Evolutionary conservation across 2,329 filamentous ascomycete species (phyloP).

Genomic region (Leptosphaerulina australis): DNA sequence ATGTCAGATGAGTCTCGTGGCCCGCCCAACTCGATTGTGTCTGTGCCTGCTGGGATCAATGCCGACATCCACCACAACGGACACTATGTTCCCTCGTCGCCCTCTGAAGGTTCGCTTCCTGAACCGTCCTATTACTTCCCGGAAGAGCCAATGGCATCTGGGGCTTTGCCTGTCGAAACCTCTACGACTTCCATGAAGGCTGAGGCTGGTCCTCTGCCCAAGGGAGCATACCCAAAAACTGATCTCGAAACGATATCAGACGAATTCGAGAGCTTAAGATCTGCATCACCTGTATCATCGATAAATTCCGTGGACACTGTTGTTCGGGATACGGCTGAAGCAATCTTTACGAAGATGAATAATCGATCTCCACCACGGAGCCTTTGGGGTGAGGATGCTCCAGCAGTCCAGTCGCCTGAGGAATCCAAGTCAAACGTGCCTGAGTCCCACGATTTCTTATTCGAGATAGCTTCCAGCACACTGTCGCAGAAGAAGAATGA

Average conservation of each 20-base stretch:
- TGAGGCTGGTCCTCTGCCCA: conserved; percentile 12
- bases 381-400: conserved; percentile 23
- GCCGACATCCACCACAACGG: conserved; percentile 16
- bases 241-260: conserved; percentile 16
- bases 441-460: conserved; percentile 39
- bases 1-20: conserved; percentile 34
- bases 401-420: conserved; percentile 19
- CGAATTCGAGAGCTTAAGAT: conserved; percentile 14
- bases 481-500: conserved; percentile 19
- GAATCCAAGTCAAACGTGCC: conserved; percentile 25
- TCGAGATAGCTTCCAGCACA: conserved; percentile 20
- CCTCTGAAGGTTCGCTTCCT: conserved; percentile 32
- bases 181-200: background rate
- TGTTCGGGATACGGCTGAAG: conserved; percentile 36
- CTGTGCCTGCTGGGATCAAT: conserved; percentile 18
- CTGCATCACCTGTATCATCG: conserved; percentile 32
- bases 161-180: conserved; percentile 19
- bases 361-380: conserved; percentile 25
- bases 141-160: conserved; percentile 26
- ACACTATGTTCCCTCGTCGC: conserved; percentile 19
- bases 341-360: conserved; percentile 37
- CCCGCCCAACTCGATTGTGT: conserved; percentile 41
- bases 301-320: conserved; percentile 29
- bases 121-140: conserved; percentile 39
- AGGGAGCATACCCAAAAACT: conserved; percentile 10